Evolutionary conservation across 2,329 filamentous ascomycete species (phyloP), one percentile per base, ranked within the genome.

Genomic region (Chrysoporthe austroafricana): DNA sequence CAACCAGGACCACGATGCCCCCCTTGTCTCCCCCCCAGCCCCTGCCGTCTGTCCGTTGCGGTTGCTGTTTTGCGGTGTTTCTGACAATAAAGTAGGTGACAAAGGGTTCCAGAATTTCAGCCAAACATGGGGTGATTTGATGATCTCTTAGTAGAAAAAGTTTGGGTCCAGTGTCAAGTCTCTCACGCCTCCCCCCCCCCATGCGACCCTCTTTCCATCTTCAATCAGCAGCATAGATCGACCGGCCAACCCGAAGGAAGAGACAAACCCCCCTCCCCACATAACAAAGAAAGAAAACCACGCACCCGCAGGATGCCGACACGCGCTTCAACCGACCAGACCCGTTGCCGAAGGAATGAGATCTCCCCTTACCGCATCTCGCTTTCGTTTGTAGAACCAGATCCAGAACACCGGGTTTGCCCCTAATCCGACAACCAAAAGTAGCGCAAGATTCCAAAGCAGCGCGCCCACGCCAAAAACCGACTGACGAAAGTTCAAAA

Each of bases 361-460:
- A 66, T 62, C 57, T 56, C 32, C 52, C 54, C 60, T 66, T 62
- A 54, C 58, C 59, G 59, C 61, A 67, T 48, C 62, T 69, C 68
- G 63, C 58, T 62, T 66, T 63, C 59, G 59, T 61, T 46, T 61
- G 59, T 48, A 61, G 62, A 61, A 56, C 64, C 69, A 68, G 62
- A 70, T 70, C 69, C 69, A 70, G 69, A 70, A 69, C 69, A 69
- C 69, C 69, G 59, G 43, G 43, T 64, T 67, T 60, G 46, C 26
- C 48, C 67, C 54, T 44, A 54, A 43, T 59, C 63, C 64, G 59
- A 64, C 57, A 69, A 66, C 67, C 67, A 70, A 54, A 70, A 69
- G 63, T 69, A 67, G 66, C 64, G 60, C 67, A 67, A 64, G 61
- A 68, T 66, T 62, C 63, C 66, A 63, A 63, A 67, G 62, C 54